Evolutionary conservation across 345 rosid genomes (phyloP).

Genomic region (Pistacia vera): DNA sequence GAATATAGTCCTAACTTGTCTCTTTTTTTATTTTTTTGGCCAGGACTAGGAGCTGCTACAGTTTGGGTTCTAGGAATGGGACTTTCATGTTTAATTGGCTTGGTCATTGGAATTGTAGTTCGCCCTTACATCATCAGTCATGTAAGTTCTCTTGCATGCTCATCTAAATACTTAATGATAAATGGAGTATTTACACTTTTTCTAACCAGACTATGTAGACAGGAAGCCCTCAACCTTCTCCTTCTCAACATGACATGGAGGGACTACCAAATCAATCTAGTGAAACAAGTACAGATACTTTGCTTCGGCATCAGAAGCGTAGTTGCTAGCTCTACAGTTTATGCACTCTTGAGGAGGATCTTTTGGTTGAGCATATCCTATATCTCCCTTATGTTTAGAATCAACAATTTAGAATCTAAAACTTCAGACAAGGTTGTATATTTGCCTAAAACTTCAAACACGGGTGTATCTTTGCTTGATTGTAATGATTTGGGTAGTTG

Average conservation of each 20-base stretch:
- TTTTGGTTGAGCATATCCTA: constrained; percentile 53
- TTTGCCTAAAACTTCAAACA: constrained; percentile 17
- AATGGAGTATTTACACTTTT: constrained; percentile 16
- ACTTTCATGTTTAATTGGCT: constrained; percentile 45
- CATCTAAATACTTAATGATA: background rate
- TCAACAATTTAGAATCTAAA: constrained; percentile 35
- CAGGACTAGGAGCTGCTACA: constrained; percentile 40
- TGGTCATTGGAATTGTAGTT: constrained; percentile 35
- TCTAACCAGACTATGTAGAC: constrained; percentile 60
- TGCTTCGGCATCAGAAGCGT: constrained; percentile 65
- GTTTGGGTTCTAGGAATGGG: constrained; percentile 38
- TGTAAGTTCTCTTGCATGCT: constrained; percentile 40
- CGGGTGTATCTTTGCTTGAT: constrained; percentile 40
- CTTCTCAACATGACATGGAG: constrained; percentile 61
- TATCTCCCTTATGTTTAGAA: constrained; percentile 52
- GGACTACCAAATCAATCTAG: constrained; percentile 62
- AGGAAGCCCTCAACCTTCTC: constrained; percentile 49
- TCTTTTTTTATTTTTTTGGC: background rate
- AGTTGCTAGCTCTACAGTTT: constrained; percentile 43
- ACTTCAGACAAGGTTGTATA: constrained; percentile 26
- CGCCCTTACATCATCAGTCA: constrained; percentile 33
- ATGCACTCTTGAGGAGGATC: constrained; percentile 38
- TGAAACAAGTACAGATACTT: constrained; percentile 52
- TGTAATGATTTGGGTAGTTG: constrained; percentile 24
- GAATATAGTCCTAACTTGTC: background rate